Percentiles rank a stretch among this genome's conserved stretches.
These are phyloP conservation scores for Colletotrichum sp. DNA, from an alignment of 2,329 filamentous ascomycete species.

Conservation along the genomic window DNA sequence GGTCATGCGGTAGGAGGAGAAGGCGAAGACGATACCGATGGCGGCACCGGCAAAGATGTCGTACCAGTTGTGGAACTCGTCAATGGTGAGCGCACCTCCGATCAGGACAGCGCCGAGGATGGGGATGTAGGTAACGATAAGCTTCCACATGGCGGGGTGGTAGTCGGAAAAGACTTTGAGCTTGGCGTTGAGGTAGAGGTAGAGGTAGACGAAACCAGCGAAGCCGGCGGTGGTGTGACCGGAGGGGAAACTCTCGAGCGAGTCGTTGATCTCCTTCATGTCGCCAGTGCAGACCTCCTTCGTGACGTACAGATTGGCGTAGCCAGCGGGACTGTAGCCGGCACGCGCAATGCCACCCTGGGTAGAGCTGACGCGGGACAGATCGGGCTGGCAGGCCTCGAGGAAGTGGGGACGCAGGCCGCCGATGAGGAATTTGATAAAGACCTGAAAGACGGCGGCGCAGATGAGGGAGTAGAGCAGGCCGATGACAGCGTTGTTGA, in stretches of 20 bases:
- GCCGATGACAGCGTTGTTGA: constrained; percentile 74
- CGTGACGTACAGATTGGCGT: constrained; percentile 69
- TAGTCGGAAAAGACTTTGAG: constrained; percentile 77
- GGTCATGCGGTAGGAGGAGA: constrained; percentile 69
- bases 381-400: constrained; percentile 68
- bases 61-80: constrained; percentile 79
- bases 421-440: constrained; percentile 77
- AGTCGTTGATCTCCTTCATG: constrained; percentile 67
- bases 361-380: constrained; percentile 44
- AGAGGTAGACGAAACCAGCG: constrained; percentile 73
- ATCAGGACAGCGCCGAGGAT: constrained; percentile 72
- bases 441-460: constrained; percentile 78
- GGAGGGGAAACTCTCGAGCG: constrained; percentile 73
- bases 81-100: constrained; percentile 72
- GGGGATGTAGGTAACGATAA: constrained; percentile 67
- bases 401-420: constrained; percentile 77
- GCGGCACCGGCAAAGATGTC: constrained; percentile 70
- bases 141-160: constrained; percentile 77
- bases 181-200: constrained; percentile 79
- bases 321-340: constrained; percentile 57
- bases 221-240: constrained; percentile 79
- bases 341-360: constrained; percentile 44
- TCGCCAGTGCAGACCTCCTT: constrained; percentile 74
- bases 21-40: constrained; percentile 70
- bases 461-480: constrained; percentile 73